Percentiles rank a stretch among this genome's conserved stretches.
phyloP scores from a whole-genome alignment of 768 basidiomycete species.

The Lactifluus pinguis region DNA sequence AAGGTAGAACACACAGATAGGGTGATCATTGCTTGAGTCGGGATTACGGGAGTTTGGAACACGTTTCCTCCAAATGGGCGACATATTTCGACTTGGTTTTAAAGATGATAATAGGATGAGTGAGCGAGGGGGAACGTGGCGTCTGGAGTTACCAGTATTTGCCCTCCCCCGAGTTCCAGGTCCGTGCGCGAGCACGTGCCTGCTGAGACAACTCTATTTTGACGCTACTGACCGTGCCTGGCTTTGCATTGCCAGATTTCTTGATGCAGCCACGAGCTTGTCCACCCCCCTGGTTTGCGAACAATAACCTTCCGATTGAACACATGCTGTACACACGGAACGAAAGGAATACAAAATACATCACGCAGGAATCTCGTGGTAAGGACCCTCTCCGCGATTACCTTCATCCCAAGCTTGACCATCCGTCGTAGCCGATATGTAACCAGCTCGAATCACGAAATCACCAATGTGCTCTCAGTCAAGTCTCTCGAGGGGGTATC shows the following conservation, averaged over 20 bases:
- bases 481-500: conserved; percentile 77
- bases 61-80: too few species aligned
- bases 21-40: too few species aligned
- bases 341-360: background rate
- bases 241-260: background rate
- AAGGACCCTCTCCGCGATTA: conserved; percentile 67
- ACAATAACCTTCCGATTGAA: background rate
- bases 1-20: too few species aligned
- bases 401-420: conserved; percentile 84
- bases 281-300: too few species aligned
- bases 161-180: too few species aligned
- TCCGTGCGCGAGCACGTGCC: too few species aligned
- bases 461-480: conserved; percentile 94
- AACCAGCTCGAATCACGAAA: conserved; percentile 86
- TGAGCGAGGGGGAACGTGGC: too few species aligned
- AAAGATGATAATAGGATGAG: too few species aligned
- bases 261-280: background rate
- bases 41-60: too few species aligned
- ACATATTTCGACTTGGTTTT: too few species aligned
- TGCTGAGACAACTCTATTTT: too few species aligned
- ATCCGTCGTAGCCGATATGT: conserved; percentile 76
- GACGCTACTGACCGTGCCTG: background rate
- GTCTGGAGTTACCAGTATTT: too few species aligned
- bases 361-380: conserved; percentile 29
- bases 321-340: background rate